Conservation (phyloP, 2,329 filamentous ascomycete genomes). For the Apiospora malaysiana region DNA sequence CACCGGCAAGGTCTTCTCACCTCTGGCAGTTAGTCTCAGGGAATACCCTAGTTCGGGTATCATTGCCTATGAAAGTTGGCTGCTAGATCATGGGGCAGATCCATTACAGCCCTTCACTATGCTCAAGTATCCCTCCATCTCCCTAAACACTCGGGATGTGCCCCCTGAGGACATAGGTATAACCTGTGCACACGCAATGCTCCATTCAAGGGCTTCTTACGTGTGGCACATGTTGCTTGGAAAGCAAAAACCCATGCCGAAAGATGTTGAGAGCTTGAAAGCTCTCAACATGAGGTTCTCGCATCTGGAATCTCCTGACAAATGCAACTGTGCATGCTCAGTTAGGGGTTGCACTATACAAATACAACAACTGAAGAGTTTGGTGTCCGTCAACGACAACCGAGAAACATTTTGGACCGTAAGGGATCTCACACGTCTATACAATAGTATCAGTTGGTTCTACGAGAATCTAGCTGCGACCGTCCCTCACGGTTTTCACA, state of each 20-base stretch:
- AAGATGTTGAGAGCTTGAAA: too few species aligned
- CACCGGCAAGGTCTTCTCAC: accelerated
- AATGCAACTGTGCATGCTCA: neutral
- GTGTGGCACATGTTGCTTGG: too few species aligned
- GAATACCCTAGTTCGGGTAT: too few species aligned
- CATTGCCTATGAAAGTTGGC: neutral
- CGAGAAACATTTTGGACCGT: neutral
- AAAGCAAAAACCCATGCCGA: too few species aligned
- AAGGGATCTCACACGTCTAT: too few species aligned
- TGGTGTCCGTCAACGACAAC: neutral
- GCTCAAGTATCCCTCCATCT: too few species aligned
- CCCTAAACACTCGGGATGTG: too few species aligned
- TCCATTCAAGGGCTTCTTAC: too few species aligned
- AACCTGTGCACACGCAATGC: too few species aligned
- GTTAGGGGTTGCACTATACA: neutral
- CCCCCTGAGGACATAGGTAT: too few species aligned
- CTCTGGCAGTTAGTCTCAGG: too few species aligned
- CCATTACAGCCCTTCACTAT: neutral
- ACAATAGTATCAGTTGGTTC: neutral
- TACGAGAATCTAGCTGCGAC: neutral
- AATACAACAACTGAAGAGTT: neutral
- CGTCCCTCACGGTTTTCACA: neutral
- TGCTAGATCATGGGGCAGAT: neutral
- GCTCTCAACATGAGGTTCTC: neutral
- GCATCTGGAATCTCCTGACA: neutral